Conservation (phyloP, 164 flowering plant genomes). For the Houttuynia cordata region DNA sequence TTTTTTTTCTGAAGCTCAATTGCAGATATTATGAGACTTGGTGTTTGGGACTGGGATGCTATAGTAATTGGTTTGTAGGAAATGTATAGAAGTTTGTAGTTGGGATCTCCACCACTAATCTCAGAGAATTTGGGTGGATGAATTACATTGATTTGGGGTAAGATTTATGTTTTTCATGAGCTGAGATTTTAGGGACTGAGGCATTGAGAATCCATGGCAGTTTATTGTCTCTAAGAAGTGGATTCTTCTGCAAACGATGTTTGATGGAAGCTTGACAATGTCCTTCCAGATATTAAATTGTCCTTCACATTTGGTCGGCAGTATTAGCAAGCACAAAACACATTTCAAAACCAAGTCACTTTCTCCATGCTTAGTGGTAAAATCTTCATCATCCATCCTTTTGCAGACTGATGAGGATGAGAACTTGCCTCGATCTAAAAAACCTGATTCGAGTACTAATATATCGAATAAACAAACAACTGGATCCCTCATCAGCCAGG, state of each 20-base stretch:
- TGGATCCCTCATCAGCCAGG: constrained; percentile 21
- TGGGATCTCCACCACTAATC: background rate
- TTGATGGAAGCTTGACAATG: constrained; percentile 21
- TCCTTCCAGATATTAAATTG: constrained; percentile 14
- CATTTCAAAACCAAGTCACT: constrained; percentile 12
- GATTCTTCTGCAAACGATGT: constrained; percentile 3
- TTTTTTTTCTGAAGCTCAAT: background rate
- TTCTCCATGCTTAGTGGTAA: constrained; percentile 9
- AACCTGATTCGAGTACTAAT: constrained; percentile 6
- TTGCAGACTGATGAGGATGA: constrained; percentile 21
- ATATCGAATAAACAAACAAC: constrained; percentile 1
- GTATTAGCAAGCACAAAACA: constrained; percentile 11
- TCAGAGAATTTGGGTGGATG: background rate
- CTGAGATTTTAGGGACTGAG: constrained; percentile 3
- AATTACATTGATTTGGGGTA: background rate
- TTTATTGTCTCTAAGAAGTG: background rate
- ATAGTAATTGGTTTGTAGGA: background rate
- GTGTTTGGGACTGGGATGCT: too few species aligned
- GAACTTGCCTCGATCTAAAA: constrained; percentile 15
- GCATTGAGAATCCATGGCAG: background rate
- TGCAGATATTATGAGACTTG: too few species aligned
- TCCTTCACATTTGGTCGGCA: constrained; percentile 17
- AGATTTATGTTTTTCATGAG: background rate
- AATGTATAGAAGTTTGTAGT: background rate
- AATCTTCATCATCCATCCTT: constrained; percentile 15